phyloP scores from a whole-genome alignment of 2,329 filamentous ascomycete species.

The Stylonectria norvegica region DNA sequence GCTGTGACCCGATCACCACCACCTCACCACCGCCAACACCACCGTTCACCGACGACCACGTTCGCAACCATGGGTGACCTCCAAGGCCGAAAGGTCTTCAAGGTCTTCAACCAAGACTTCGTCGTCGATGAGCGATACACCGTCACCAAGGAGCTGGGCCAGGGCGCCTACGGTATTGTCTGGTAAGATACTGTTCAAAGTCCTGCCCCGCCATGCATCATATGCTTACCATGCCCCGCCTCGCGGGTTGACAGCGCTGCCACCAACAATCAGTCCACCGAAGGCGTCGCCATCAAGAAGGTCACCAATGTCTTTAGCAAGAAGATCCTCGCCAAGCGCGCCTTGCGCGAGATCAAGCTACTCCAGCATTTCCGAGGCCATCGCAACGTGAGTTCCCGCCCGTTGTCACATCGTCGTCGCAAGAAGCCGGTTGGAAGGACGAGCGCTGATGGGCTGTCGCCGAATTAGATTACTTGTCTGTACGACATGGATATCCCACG shows the following conservation, averaged over 20 bases:
- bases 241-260: conserved; percentile 63
- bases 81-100: conserved; percentile 80
- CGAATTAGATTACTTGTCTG: conserved; percentile 83
- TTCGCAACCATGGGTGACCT: conserved; percentile 38
- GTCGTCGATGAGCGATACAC: conserved; percentile 97
- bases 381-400: conserved; percentile 63
- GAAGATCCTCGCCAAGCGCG: conserved; percentile 98
- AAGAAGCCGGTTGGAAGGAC: conserved; percentile 1
- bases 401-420: conserved; percentile 8
- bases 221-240: conserved; percentile 30
- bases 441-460: conserved; percentile 13
- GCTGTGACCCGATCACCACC: conserved; percentile 12
- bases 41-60: conserved; percentile 7
- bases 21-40: conserved; percentile 7
- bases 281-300: conserved; percentile 98
- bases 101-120: conserved; percentile 99
- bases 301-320: conserved; percentile 99
- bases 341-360: conserved; percentile 96
- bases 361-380: conserved; percentile 95
- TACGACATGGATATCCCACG: conserved; percentile 99
- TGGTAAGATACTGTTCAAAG: no score
- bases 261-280: conserved; percentile 82
- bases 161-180: conserved; percentile 97
- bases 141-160: conserved; percentile 96
- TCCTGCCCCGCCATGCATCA: conserved; percentile 17